Evolutionary conservation across 2,329 filamentous ascomycete species (phyloP), one percentile per base, ranked within the genome.

Genomic region (Didymella pomorum): DNA sequence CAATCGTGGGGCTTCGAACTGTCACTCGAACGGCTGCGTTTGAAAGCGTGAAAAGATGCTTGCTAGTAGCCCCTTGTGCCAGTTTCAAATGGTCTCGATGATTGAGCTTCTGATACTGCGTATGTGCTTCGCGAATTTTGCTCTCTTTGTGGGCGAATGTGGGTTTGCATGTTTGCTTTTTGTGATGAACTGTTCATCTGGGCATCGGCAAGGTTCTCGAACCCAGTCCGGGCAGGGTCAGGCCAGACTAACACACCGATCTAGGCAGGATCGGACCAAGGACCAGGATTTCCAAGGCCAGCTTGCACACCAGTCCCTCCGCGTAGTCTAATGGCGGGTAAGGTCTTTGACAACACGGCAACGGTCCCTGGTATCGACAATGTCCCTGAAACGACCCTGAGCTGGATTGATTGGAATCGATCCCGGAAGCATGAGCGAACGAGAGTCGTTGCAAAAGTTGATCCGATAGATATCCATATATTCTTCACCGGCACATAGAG

Each of bases 151-250:
- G 31, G 21, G 10, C 23, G 20, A 12, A 25, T 46, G 45, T 53
- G 51, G 53, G n/a, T 48, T 41, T 43, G 31, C 14, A 41, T 54
- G 41, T 54, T 58, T 58, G 56, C 56, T 58, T 58, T 58, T 58
- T 58, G 50, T 54, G 56, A 58, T 46, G 56, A 58, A 53, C 50
- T 51, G 53, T 51, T 56, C 47, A 35, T 39, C 35, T 39, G 35
- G 35, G 35, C 35, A 39, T 47, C 53, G 31, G 20, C 14, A 26
- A 25, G 26, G 37, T 39, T 52, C 25, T 16, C 25, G 35, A 55
- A 49, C 37, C 23, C 12, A 5, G 47, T 45, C 39, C 11, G 39
- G 16, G 2, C 46, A 50, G 31, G 39, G 45, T 44, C 33, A n/a
- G 18, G 39, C 18, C 39, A 20, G 41, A 37, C 39, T 42, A 50